Evolutionary conservation across 768 basidiomycete genomes (phyloP).

Genomic region (Filobasidium floriforme): DNA sequence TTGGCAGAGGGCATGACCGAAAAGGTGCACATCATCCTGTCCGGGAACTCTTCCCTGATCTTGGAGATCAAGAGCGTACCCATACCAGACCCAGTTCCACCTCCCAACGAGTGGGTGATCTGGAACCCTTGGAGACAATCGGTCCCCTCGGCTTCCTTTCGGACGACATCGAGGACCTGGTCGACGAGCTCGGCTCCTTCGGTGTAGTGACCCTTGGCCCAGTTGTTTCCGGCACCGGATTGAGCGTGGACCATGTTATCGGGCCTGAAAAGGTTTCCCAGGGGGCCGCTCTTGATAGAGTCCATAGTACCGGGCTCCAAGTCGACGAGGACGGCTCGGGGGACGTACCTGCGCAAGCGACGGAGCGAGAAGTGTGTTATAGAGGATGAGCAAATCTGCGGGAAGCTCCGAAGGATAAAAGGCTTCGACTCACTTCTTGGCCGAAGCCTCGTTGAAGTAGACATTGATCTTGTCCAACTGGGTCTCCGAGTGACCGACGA

Average conservation of each 20-base stretch:
- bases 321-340: conserved; percentile 93
- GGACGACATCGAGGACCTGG: conserved; percentile 92
- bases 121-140: conserved; percentile 99
- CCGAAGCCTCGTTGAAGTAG: conserved; percentile 68
- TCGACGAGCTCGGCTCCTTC: conserved; percentile 91
- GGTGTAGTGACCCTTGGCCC: conserved; percentile 80
- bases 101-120: conserved; percentile 96
- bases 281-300: conserved; percentile 52
- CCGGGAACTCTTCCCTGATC: conserved; percentile 97
- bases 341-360: conserved; percentile 78
- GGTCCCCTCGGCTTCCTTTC: conserved; percentile 95
- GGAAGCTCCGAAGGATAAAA: too few relatives aligned
- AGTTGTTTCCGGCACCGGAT: conserved; percentile 98
- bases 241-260: conserved; percentile 97
- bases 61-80: conserved; percentile 98
- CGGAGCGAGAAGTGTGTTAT: conserved; percentile 31
- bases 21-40: conserved; percentile 99
- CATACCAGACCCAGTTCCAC: conserved; percentile 99
- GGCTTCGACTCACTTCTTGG: conserved; percentile 27
- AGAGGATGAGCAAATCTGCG: background rate
- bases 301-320: conserved; percentile 78
- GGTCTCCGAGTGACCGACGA: conserved; percentile 87
- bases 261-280: conserved; percentile 87
- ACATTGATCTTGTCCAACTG: conserved; percentile 81
- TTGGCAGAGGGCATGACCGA: conserved; percentile 96